A percentile compares a stretch with the other conserved stretches of the same genome.
These are phyloP conservation scores for Rhynchospora breviuscula DNA, from an alignment of 176 grass and related monocot genomes.

Conservation along the genomic window DNA sequence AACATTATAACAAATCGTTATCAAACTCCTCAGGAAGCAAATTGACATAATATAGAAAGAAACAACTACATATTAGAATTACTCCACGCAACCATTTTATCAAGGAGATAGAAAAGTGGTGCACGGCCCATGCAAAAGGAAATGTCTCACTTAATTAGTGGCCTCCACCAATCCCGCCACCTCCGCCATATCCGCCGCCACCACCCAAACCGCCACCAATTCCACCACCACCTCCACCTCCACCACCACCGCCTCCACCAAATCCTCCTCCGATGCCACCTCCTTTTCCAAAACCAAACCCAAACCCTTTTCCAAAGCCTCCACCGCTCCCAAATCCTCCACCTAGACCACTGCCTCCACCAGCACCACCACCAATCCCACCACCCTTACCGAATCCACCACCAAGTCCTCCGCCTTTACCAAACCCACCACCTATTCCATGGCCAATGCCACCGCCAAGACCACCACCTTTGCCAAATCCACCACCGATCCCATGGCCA, in stretches of 20 bases:
- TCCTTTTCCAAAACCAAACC: slow-evolving; percentile 7
- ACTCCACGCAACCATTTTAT: not conserved
- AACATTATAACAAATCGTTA: not conserved
- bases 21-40: not conserved
- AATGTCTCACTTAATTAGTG: not conserved
- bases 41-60: not conserved
- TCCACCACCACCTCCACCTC: not conserved
- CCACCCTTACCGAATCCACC: not conserved
- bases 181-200: not conserved
- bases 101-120: not conserved
- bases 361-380: not conserved
- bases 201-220: not conserved
- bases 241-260: slow-evolving; percentile 6
- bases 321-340: not conserved
- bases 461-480: slow-evolving; percentile 20
- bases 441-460: slow-evolving; percentile 1
- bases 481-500: slow-evolving; percentile 23
- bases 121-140: not conserved
- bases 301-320: slow-evolving; percentile 4
- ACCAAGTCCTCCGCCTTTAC: not conserved
- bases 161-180: not conserved
- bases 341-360: not conserved
- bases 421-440: slow-evolving; percentile 3
- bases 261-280: slow-evolving; percentile 20
- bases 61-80: not conserved